Conservation (phyloP, 2,329 filamentous ascomycete genomes). For the Podosphaera leucotricha region DNA sequence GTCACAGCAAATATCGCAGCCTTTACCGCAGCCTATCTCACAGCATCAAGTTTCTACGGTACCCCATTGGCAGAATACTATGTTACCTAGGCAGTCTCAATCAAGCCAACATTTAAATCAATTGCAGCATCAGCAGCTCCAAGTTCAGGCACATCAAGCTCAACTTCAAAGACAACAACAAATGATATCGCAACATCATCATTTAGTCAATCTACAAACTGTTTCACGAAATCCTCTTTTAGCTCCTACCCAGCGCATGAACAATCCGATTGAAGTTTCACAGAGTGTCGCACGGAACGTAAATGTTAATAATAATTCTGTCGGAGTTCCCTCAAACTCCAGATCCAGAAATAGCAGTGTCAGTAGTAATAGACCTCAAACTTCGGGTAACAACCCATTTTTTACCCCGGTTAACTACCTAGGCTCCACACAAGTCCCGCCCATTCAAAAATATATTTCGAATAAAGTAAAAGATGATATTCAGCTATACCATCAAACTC, state of each 20-base stretch:
- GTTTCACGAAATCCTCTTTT: conserved; percentile 3
- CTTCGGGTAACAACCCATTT: conserved; percentile 1
- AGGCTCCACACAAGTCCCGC: neutral
- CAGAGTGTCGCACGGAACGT: conserved; percentile 3
- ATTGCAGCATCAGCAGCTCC: conserved; percentile 2
- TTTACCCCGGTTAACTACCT: neutral
- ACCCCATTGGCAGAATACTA: neutral
- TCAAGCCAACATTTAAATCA: conserved; percentile 1
- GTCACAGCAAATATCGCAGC: conserved; percentile 3
- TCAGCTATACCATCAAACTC: conserved; percentile 7
- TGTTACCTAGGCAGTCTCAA: conserved; percentile 1
- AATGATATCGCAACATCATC: neutral
- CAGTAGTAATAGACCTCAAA: conserved; percentile 5
- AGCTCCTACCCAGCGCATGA: neutral
- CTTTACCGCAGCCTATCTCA: conserved; percentile 3
- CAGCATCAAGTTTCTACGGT: conserved; percentile 1
- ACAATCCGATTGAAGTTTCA: neutral
- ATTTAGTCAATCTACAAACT: conserved; percentile 3
- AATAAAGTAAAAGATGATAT: conserved; percentile 1
- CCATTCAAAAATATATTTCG: neutral
- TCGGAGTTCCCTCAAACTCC: neutral
- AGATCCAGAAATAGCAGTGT: conserved; percentile 4
- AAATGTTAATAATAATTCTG: conserved; percentile 1
- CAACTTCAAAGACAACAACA: conserved; percentile 1
- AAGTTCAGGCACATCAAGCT: neutral